Evolutionary conservation across 2,329 filamentous ascomycete genomes (phyloP), one percentile per base, ranked within the genome.

Genomic region (Aspergillus glaucus): DNA sequence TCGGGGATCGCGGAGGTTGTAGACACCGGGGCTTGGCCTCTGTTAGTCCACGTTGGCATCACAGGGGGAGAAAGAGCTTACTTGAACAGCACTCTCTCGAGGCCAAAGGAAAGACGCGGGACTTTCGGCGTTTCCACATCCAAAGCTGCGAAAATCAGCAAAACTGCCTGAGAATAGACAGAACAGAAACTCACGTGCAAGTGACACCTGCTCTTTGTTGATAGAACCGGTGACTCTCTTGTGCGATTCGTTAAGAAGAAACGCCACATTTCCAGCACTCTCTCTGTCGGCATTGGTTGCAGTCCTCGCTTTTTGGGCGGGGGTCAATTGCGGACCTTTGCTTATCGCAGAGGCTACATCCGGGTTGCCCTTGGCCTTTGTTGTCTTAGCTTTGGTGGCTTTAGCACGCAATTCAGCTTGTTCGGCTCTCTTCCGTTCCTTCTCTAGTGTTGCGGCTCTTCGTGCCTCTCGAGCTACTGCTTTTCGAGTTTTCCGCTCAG

Each of bases 31-130:
- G 61, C 74, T 78, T 43, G 6, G 26, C 34, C 34, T 10, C n/a
- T 37, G 34, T 37, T 37, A 37, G 34, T 37, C 17, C 12, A 30
- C 26, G 34, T 15, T 8, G n/a, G 34, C n/a, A 9, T n/a, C n/a
- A 17, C 34, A 37, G n/a, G 34, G 2, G 5, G n/a, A 17, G 17
- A 7, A 5, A 22, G 43, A 30, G 51, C 76, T 55, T 71, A 79
- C 68, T 96, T 98, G 78, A 98, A 98, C 2, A 98, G 74, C n/a
- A 94, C 92, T 49, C 90, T 80, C 53, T 95, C 88, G 28, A 96
- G 75, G 6, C 87, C 86, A 63, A 93, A 86, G 2, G 81, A 75
- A 2, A 95, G 73, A 22, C 70, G 70, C 1, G 89, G 87, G 9
- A 84, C 78, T 10, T 74, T 71, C 2, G 77, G 69, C 37, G 76